These are phyloP conservation scores for Aspergillus sparsus DNA, from an alignment of 495 filamentous ascomycete genomes.

Conservation along the genomic window DNA sequence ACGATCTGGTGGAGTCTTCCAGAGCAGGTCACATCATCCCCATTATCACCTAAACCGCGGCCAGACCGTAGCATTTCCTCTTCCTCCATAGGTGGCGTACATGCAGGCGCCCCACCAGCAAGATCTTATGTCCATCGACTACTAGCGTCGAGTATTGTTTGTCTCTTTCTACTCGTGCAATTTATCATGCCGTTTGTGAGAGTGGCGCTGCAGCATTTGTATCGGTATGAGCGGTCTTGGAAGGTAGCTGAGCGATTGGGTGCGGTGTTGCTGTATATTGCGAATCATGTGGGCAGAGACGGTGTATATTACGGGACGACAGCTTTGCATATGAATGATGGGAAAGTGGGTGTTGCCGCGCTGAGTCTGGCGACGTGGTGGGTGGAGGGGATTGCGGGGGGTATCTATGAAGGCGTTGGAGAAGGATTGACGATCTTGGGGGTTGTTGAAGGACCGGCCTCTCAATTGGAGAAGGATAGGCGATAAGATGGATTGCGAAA, in stretches of 20 bases:
- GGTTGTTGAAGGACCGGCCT: slow-evolving; percentile 32
- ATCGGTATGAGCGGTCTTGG: slow-evolving; percentile 65
- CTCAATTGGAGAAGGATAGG: background rate
- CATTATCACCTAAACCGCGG: too few relatives aligned
- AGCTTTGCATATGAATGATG: slow-evolving; percentile 55
- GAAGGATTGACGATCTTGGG: slow-evolving; percentile 58
- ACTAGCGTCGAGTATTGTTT: slow-evolving; percentile 56
- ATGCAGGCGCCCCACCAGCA: slow-evolving; percentile 8
- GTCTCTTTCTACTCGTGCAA: slow-evolving; percentile 57
- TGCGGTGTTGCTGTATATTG: slow-evolving; percentile 47
- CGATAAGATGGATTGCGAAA: background rate
- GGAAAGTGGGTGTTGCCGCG: slow-evolving; percentile 54
- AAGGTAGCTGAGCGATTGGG: slow-evolving; percentile 59
- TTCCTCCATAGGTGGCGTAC: background rate
- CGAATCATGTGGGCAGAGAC: slow-evolving; percentile 54
- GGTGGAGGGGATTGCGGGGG: slow-evolving; percentile 59
- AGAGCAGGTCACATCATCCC: slow-evolving; percentile 22
- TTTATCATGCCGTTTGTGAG: slow-evolving; percentile 61
- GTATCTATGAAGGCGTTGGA: slow-evolving; percentile 64
- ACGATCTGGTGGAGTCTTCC: slow-evolving; percentile 36
- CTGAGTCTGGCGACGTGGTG: slow-evolving; percentile 56
- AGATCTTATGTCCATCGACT: slow-evolving; percentile 58
- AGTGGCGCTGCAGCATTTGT: slow-evolving; percentile 50
- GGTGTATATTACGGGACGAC: slow-evolving; percentile 51
- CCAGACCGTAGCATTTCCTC: too few relatives aligned